Base-by-base conservation (phyloP, 352 stramenopile genomes). In the Pythium insidiosum region DNA sequence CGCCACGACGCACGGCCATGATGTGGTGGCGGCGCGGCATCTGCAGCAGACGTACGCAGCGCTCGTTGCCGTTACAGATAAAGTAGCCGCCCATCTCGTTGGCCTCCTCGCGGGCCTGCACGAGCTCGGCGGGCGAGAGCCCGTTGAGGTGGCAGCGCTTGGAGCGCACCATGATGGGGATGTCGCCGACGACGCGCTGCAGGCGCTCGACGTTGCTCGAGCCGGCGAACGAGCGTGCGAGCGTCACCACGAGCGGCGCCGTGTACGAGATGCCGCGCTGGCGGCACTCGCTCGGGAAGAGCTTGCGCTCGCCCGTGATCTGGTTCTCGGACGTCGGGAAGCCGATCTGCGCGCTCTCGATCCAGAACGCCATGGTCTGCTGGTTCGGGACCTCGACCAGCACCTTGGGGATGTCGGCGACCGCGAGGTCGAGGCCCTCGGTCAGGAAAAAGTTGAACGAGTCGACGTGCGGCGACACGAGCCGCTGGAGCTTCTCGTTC, bases 71-170 rank as follows among this genome's bases (percentile, higher is more conserved):
- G 64, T 97, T 98, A 56, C 98, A 96, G 49, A 99, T 97, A 54
- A 99, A 99, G 58, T 99, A 99, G 31, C 96, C 96, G 39, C 97
- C 97, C 73, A 99, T 95, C 58, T 99, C 97, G 48, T 96, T 97
- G 47, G 92, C 83, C 63, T 99, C 93, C 68, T 98, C 86, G 7
- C 77, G 60, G 37, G 63, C 67, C 50, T 89, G 58, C 6, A 98
- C 80, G 18, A 98, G 68, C 52, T 98, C 64, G 1, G 66, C 53
- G 1, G 94, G 89, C 20, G 61, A 67, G 41, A 97, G 79, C 5
- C 75, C 76, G 38, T 84, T 62, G 24, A 99, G 72, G 67, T 99
- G 95, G 75, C 96, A 99, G 21, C 81, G 84, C 52, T 97, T 95
- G 19, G 86, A 97, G 55, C 89, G 77, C 39, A 98, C 92, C 96